Conservation (phyloP, 2,329 filamentous ascomycete genomes). For the Claviceps monticola region DNA sequence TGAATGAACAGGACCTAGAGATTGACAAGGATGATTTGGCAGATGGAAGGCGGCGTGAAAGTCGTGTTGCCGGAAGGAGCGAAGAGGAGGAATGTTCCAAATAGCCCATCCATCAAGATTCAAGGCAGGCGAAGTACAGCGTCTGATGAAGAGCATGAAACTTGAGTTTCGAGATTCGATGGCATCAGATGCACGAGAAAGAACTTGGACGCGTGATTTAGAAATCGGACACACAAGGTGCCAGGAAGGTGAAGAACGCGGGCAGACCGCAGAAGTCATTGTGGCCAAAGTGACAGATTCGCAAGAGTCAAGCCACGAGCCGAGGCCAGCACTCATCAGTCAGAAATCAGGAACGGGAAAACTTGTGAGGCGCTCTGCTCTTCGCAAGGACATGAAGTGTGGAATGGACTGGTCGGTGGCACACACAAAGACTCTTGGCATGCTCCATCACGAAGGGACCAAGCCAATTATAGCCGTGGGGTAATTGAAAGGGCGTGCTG, state of each 20-base stretch:
- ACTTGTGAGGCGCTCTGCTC: not conserved
- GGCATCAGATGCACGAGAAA: not conserved
- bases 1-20: not conserved
- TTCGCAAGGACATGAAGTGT: not conserved
- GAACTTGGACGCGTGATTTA: not conserved
- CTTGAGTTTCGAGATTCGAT: not conserved
- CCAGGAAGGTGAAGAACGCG: not conserved
- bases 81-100: not conserved
- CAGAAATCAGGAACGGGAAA: not conserved
- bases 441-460: not conserved
- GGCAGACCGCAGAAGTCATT: not conserved
- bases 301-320: not conserved
- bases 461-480: too few species aligned
- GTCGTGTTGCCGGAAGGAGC: not conserved
- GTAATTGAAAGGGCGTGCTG: too few species aligned
- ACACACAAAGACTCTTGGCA: constrained; percentile 2
- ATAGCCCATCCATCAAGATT: not conserved
- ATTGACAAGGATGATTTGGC: not conserved
- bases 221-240: not conserved
- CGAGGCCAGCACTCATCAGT: not conserved
- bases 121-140: not conserved
- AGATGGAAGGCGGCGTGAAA: too few species aligned
- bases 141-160: not conserved
- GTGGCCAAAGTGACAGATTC: not conserved
- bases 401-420: not conserved